phyloP scores from a whole-genome alignment of 106 monocot genomes.

The Phalaenopsis aphrodite region DNA sequence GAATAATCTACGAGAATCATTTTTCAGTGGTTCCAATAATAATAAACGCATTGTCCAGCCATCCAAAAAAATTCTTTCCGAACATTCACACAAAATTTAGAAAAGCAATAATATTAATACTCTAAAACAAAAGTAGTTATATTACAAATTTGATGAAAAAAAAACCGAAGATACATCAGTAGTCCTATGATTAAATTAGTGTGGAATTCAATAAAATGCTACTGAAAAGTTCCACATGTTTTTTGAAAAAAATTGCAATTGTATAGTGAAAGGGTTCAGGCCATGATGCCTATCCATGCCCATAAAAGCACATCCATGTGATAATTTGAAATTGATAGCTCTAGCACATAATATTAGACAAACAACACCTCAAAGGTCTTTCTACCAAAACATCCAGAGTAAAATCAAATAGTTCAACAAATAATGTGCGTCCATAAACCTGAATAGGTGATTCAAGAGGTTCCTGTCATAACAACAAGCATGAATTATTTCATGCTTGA shows the following conservation, averaged over 20 bases:
- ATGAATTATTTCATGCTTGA: too few species aligned
- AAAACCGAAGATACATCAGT: not conserved
- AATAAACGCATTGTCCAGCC: not conserved
- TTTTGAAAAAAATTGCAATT: too few species aligned
- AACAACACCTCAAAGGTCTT: too few species aligned
- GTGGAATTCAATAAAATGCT: not conserved
- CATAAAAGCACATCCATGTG: not conserved
- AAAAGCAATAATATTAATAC: not conserved
- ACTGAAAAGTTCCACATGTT: not conserved
- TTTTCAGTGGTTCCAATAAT: not conserved
- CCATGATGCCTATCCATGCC: not conserved
- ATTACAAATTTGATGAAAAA: not conserved
- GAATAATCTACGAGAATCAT: not conserved
- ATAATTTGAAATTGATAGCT: too few species aligned
- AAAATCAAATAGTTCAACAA: too few species aligned
- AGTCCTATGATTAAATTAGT: not conserved
- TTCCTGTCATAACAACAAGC: too few species aligned
- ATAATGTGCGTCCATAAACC: too few species aligned
- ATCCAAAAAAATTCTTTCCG: not conserved
- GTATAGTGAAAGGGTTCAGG: not conserved
- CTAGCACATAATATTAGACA: too few species aligned
- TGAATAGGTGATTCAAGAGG: too few species aligned
- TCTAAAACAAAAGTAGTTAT: not conserved
- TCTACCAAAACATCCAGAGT: too few species aligned
- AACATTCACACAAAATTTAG: not conserved